Evolutionary conservation across 441 rosid species (phyloP).

Genomic region (Viola pubescens): DNA sequence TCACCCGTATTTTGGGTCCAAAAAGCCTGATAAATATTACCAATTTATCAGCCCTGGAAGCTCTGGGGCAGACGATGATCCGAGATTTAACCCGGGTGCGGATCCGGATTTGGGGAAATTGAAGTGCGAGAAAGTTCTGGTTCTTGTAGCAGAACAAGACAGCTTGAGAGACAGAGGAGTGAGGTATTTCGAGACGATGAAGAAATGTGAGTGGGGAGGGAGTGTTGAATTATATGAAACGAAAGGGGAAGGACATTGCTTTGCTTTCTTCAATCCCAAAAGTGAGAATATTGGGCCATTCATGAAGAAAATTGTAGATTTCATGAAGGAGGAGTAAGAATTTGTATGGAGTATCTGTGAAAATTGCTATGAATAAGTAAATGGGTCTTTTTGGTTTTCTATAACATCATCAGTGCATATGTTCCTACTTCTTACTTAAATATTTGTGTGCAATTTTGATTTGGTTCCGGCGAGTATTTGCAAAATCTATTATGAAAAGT

Average conservation of each 20-base stretch:
- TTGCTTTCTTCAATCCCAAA: slow-evolving; percentile 23
- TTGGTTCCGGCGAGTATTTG: no score
- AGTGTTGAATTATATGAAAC: slow-evolving; percentile 24
- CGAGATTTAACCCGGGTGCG: slow-evolving; percentile 27
- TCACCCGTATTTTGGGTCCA: slow-evolving; percentile 32
- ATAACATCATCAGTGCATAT: no score
- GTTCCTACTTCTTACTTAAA: no score
- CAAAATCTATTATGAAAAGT: no score
- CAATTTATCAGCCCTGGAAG: slow-evolving; percentile 27
- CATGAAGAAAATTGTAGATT: slow-evolving; percentile 26
- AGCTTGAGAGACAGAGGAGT: slow-evolving; percentile 22
- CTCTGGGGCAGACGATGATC: slow-evolving; percentile 28
- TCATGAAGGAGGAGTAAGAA: slow-evolving; percentile 18
- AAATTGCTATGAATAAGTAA: no score
- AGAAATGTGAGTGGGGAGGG: slow-evolving; percentile 24
- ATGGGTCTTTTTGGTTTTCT: not conserved
- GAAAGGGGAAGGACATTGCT: slow-evolving; percentile 34
- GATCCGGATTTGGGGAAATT: slow-evolving; percentile 27
- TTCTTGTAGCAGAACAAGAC: slow-evolving; percentile 37
- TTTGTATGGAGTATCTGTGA: not conserved
- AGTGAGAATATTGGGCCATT: slow-evolving; percentile 20
- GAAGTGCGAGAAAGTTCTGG: slow-evolving; percentile 23
- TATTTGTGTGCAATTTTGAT: no score
- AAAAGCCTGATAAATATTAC: slow-evolving; percentile 20
- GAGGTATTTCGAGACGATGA: slow-evolving; percentile 22